Evolutionary conservation across 306 rosid species (phyloP).

Genomic region (Citrullus amarus): DNA sequence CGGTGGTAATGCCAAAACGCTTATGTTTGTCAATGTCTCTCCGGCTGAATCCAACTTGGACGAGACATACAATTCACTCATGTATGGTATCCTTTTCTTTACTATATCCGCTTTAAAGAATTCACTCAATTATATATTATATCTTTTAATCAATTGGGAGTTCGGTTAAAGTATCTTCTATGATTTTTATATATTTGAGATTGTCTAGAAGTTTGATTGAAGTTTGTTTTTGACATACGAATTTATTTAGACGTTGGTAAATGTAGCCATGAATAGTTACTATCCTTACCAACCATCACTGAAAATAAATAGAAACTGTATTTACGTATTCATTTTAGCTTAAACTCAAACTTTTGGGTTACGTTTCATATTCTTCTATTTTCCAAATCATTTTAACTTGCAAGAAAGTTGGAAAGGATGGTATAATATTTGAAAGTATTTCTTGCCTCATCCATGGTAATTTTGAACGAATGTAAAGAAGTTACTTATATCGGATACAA

Average conservation of each 20-base stretch:
- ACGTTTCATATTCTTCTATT: neutral
- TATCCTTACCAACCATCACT: no score
- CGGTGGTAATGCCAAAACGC: conserved; percentile 94
- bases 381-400: neutral
- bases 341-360: neutral
- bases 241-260: neutral
- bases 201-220: neutral
- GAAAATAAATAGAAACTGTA: no score
- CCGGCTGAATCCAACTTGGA: conserved; percentile 81
- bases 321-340: neutral
- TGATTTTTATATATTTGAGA: neutral
- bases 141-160: neutral
- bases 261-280: neutral
- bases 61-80: conserved; percentile 80
- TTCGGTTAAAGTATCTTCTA: neutral
- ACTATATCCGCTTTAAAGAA: neutral
- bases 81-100: conserved; percentile 32
- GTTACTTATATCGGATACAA: neutral
- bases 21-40: conserved; percentile 90
- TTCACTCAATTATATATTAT: neutral
- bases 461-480: no score
- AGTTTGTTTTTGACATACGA: neutral
- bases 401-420: neutral
- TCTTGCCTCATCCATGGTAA: neutral
- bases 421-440: neutral